Evolutionary conservation across 2,329 filamentous ascomycete genomes (phyloP).

Genomic region (Penicillium sp.): DNA sequence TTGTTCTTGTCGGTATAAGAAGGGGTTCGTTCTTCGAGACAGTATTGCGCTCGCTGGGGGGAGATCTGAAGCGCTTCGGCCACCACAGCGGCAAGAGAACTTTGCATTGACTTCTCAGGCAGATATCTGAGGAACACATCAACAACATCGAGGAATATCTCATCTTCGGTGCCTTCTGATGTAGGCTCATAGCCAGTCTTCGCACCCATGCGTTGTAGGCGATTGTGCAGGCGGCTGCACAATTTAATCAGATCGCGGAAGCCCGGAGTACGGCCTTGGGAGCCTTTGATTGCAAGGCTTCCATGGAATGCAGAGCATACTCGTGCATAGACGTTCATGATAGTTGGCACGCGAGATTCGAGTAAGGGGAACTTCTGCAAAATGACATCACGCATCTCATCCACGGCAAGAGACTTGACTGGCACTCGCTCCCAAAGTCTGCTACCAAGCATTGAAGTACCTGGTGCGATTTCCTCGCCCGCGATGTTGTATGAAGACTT

Average conservation of each 20-base stretch:
- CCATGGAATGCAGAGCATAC: slow-evolving; percentile 41
- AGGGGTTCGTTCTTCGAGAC: slow-evolving; percentile 71
- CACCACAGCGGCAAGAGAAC: slow-evolving; percentile 59
- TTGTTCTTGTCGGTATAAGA: slow-evolving; percentile 61
- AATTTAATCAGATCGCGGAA: slow-evolving; percentile 86
- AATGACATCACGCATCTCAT: slow-evolving; percentile 75
- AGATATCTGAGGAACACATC: slow-evolving; percentile 89
- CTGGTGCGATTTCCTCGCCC: slow-evolving; percentile 69
- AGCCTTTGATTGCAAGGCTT: slow-evolving; percentile 39
- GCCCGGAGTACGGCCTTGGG: slow-evolving; percentile 58
- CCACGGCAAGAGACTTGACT: slow-evolving; percentile 62
- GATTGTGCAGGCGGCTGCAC: slow-evolving; percentile 71
- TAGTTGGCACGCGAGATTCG: slow-evolving; percentile 52
- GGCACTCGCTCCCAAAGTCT: slow-evolving; percentile 82
- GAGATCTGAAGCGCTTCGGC: slow-evolving; percentile 86
- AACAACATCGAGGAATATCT: slow-evolving; percentile 88
- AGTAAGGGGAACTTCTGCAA: slow-evolving; percentile 68
- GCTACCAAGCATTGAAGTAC: slow-evolving; percentile 70
- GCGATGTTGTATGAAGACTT: slow-evolving; percentile 65
- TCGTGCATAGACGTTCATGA: slow-evolving; percentile 58
- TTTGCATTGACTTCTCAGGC: slow-evolving; percentile 62
- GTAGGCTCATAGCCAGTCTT: slow-evolving; percentile 68
- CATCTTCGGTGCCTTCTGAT: slow-evolving; percentile 69
- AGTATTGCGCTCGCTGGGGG: slow-evolving; percentile 75
- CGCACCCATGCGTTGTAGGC: slow-evolving; percentile 59